Evolutionary conservation across 768 basidiomycete genomes (phyloP), one percentile per base, ranked within the genome.

Genomic region (Dentipellis fragilis): DNA sequence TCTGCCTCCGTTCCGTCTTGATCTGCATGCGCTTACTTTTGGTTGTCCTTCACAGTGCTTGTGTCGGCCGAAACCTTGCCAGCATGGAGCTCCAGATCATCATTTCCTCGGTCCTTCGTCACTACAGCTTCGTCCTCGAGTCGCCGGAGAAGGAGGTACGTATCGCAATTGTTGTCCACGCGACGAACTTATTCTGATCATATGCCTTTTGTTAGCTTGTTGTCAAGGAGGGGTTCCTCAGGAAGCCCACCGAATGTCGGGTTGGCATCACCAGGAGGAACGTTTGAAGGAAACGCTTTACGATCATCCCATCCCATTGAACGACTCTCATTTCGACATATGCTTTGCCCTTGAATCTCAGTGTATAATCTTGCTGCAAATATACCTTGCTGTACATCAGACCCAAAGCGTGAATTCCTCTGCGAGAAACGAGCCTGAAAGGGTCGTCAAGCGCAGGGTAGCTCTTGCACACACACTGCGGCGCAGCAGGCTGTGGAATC

Each of bases 41-140:
- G n/a, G 47, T 56, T 37, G 23, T 14, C 42, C 37, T 37, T 56
- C 11, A 38, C 58, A 87, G 90, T 49, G 86, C 82, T 14, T 94
- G 92, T 65, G 88, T 94, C 17, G 91, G 91, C 9, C 78, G 84
- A 46, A 93, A 93, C 65, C 71, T 91, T 42, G 91, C 91, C 2
- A 80, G 74, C 58, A 73, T 93, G 73, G 89, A 93, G 66, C 66
- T 94, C 19, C 75, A 83, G 64, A 77, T 92, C 54, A 93, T 95
- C 63, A 69, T 91, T 47, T 79, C 87, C n/a, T 88, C 88, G 2
- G 79, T 93, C 60, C 69, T 90, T 66, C 77, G 86, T 23, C 77
- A 86, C 42, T 94, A 84, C 63, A 77, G 89, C 53, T 80, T 91
- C 61, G 80, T 88, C 3, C 72, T 91, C 17, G 78, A 83, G 64